These are phyloP conservation scores for Avena sativa DNA, from an alignment of 176 grass and related monocot species.

Conservation along the genomic window DNA sequence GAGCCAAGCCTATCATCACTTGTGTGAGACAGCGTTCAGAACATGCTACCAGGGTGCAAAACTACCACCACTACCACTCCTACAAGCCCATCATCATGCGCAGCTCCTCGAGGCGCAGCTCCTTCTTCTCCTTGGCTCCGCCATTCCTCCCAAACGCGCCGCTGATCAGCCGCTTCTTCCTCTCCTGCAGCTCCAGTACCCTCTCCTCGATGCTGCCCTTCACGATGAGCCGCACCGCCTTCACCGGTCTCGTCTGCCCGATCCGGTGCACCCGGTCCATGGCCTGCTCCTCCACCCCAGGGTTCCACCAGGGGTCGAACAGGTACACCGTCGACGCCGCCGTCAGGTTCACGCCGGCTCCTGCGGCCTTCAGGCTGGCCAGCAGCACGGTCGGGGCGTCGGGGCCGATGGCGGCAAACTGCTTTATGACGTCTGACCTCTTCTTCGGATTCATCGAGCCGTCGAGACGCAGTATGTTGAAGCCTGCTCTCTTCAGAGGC, in stretches of 20 bases:
- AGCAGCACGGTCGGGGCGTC: slow-evolving; percentile 72
- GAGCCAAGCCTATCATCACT: background rate
- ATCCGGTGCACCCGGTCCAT: slow-evolving; percentile 97
- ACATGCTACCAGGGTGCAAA: background rate
- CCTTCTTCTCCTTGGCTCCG: slow-evolving; percentile 52
- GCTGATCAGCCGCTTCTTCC: slow-evolving; percentile 64
- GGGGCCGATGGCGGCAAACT: slow-evolving; percentile 50
- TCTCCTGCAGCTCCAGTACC: slow-evolving; percentile 82
- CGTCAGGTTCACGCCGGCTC: slow-evolving; percentile 80
- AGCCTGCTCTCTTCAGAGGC: slow-evolving; percentile 73
- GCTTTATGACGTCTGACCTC: slow-evolving; percentile 67
- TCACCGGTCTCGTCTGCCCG: slow-evolving; percentile 79
- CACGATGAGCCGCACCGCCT: slow-evolving; percentile 75
- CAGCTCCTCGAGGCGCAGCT: slow-evolving; percentile 81
- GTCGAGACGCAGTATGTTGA: slow-evolving; percentile 63
- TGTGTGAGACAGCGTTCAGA: background rate
- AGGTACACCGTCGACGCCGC: slow-evolving; percentile 87
- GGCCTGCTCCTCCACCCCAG: slow-evolving; percentile 88
- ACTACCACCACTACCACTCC: background rate
- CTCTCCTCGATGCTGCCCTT: slow-evolving; percentile 86
- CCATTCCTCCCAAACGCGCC: slow-evolving; percentile 71
- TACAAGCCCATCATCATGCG: slow-evolving; percentile 71
- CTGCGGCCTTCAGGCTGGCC: slow-evolving; percentile 82
- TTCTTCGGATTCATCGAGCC: slow-evolving; percentile 78
- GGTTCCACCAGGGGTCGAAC: slow-evolving; percentile 96